These are phyloP conservation scores for Adiantum capillusveneris DNA, from an alignment of 75 land plant genomes.

Conservation along the genomic window DNA sequence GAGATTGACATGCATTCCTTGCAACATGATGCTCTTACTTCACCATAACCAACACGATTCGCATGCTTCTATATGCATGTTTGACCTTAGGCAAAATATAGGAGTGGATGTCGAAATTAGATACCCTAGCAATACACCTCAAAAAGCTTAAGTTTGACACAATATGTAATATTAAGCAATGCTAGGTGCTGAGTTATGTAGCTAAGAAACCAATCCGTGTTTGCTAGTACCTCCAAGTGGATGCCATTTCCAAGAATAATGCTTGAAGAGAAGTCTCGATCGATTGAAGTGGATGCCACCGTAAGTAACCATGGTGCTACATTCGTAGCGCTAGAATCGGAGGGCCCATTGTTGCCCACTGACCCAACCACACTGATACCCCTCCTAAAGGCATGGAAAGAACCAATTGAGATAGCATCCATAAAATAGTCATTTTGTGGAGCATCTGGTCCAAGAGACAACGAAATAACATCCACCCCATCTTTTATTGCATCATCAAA, in stretches of 20 bases:
- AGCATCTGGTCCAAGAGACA: slow-evolving; percentile 60
- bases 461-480: slow-evolving; percentile 71
- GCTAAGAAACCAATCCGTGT: no score
- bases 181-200: no score
- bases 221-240: slow-evolving; percentile 21
- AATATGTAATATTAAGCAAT: no score
- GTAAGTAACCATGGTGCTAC: slow-evolving; percentile 77
- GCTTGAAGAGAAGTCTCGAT: slow-evolving; percentile 45
- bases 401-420: slow-evolving; percentile 70
- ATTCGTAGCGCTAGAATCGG: slow-evolving; percentile 56
- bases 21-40: no score
- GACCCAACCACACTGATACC: slow-evolving; percentile 59
- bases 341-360: slow-evolving; percentile 57
- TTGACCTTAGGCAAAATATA: no score
- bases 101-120: background rate
- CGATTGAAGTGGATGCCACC: slow-evolving; percentile 63
- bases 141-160: no score
- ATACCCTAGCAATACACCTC: no score
- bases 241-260: slow-evolving; percentile 37
- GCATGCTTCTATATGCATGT: no score
- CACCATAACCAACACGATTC: no score
- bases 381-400: slow-evolving; percentile 55
- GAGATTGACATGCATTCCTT: no score
- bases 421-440: slow-evolving; percentile 58
- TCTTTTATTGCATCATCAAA: slow-evolving; percentile 86